Conservation (phyloP, 306 rosid genomes). For the Adenanthera pavonina region DNA sequence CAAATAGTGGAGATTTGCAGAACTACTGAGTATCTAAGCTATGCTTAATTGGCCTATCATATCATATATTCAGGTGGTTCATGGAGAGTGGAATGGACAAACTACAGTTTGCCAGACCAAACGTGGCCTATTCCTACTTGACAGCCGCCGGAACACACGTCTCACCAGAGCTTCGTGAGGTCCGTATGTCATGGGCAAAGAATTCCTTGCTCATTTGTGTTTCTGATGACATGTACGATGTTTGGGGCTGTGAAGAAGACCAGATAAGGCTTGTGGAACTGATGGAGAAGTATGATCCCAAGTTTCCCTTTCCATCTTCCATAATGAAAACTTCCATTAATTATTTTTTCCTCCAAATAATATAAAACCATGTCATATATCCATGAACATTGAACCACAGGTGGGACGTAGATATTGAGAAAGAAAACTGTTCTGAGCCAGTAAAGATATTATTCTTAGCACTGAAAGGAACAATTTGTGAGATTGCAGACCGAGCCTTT, state of each 20-base stretch:
- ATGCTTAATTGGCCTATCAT: too few relatives aligned
- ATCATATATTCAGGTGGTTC: not conserved
- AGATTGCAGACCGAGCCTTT: slow-evolving; percentile 46
- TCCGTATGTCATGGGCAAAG: not conserved
- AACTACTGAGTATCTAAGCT: too few relatives aligned
- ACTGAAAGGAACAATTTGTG: slow-evolving; percentile 46
- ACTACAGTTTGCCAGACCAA: not conserved
- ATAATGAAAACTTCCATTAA: not conserved
- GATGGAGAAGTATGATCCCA: slow-evolving; percentile 47
- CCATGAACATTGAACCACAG: slow-evolving; percentile 36
- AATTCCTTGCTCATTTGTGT: not conserved
- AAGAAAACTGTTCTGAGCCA: slow-evolving; percentile 54
- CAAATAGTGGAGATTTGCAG: too few relatives aligned
- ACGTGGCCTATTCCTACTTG: slow-evolving; percentile 1
- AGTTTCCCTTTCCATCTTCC: not conserved
- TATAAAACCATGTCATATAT: not conserved
- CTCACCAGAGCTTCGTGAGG: not conserved
- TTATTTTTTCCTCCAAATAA: too few relatives aligned
- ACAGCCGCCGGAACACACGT: not conserved
- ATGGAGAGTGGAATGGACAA: not conserved
- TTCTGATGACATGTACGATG: slow-evolving; percentile 1
- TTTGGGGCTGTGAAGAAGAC: slow-evolving; percentile 2
- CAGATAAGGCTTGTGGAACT: not conserved
- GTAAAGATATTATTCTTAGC: slow-evolving; percentile 57
- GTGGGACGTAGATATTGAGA: slow-evolving; percentile 52